A percentile compares a stretch with the other conserved stretches of the same genome.
Conservation (phyloP, 768 basidiomycete genomes). For the Boletus pseudo-olivaceus region DNA sequence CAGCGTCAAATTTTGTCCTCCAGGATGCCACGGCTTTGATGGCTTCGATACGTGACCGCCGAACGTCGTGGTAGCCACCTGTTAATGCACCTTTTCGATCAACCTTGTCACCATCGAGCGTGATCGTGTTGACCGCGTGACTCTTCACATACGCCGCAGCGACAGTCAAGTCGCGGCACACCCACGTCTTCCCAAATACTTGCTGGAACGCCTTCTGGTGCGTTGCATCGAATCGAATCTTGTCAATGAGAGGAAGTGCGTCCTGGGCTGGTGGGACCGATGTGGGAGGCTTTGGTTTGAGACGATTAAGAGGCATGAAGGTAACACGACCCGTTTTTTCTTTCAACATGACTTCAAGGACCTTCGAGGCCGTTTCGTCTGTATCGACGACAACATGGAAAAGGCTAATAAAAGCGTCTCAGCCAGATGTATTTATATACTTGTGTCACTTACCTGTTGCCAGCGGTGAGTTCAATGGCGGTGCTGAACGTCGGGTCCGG, state of each 20-base stretch:
- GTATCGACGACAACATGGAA: constrained; percentile 98
- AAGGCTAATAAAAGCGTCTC: constrained; percentile 41
- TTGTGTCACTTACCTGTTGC: constrained; percentile 67
- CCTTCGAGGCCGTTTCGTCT: constrained; percentile 87
- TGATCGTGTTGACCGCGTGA: constrained; percentile 95
- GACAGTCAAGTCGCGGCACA: constrained; percentile 88
- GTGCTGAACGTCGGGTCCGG: constrained; percentile 85
- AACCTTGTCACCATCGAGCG: constrained; percentile 95
- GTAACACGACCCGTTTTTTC: constrained; percentile 95
- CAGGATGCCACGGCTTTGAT: constrained; percentile 75
- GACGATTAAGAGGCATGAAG: constrained; percentile 96
- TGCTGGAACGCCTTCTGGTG: constrained; percentile 89
- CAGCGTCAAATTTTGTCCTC: constrained; percentile 66
- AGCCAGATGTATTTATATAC: background rate
- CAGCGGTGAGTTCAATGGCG: constrained; percentile 92
- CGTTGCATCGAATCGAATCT: constrained; percentile 68
- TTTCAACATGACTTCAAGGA: constrained; percentile 91
- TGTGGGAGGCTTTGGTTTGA: constrained; percentile 68
- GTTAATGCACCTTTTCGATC: constrained; percentile 95
- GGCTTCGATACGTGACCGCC: constrained; percentile 84
- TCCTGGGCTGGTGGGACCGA: constrained; percentile 64
- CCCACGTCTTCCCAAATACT: constrained; percentile 96
- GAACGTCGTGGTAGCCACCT: constrained; percentile 93
- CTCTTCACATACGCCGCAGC: constrained; percentile 93
- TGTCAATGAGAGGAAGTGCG: constrained; percentile 77